Percentiles rank a stretch among this genome's conserved stretches.
Conservation (phyloP, 2,329 filamentous ascomycete species). For the Madurella mycetomatis region DNA sequence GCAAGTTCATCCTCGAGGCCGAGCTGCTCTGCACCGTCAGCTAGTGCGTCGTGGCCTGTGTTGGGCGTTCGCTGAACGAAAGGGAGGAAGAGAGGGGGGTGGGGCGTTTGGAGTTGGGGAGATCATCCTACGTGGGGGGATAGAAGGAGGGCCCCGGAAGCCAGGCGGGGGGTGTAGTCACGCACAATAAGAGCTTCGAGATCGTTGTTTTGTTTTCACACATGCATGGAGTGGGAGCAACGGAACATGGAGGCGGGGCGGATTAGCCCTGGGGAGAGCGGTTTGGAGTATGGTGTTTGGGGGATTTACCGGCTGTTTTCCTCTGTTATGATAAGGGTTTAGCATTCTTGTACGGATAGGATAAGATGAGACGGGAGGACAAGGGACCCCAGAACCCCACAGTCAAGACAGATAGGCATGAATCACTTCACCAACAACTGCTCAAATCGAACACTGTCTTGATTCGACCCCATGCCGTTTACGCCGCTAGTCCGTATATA, state of each 20-base stretch:
- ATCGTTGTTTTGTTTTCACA: neutral
- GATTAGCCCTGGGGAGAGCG: neutral
- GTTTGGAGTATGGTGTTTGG: neutral
- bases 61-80: too few species aligned
- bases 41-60: constrained; percentile 31
- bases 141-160: neutral
- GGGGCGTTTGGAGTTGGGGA: too few species aligned
- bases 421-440: too few species aligned
- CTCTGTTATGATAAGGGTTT: neutral
- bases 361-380: too few species aligned
- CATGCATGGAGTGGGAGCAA: neutral
- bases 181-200: neutral
- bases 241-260: neutral
- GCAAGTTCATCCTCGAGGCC: constrained; percentile 93
- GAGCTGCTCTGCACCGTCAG: constrained; percentile 80
- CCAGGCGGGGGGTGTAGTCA: neutral
- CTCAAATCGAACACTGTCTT: too few species aligned
- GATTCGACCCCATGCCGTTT: too few species aligned
- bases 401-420: too few species aligned
- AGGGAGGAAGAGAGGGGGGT: too few species aligned
- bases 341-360: too few species aligned
- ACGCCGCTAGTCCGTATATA: too few species aligned
- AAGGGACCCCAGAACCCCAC: too few species aligned
- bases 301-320: neutral
- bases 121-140: neutral